These are phyloP conservation scores for Spergularia bocconei DNA, from an alignment of 148 eudicot species.

Conservation along the genomic window DNA sequence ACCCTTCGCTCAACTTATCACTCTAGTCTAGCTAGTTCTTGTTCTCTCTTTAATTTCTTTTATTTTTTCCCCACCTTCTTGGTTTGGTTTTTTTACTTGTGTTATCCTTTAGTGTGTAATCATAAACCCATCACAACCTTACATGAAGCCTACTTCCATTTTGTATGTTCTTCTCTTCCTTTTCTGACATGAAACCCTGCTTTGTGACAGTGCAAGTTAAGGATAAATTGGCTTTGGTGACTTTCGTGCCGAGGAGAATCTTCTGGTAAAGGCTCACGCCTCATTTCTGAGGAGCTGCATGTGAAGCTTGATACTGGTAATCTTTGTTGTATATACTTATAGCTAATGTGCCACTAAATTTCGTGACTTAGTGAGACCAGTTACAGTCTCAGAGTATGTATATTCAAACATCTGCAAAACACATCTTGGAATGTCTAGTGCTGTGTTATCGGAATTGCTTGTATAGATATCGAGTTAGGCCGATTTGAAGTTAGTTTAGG, in stretches of 20 bases:
- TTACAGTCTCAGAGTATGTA: constrained; percentile 22
- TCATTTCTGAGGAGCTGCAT: not conserved
- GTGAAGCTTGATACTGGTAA: constrained; percentile 11
- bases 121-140: no score
- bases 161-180: not conserved
- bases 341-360: constrained; percentile 11
- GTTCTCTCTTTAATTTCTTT: not conserved
- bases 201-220: constrained; percentile 1
- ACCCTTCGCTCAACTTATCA: not conserved
- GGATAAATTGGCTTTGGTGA: not conserved
- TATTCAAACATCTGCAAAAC: constrained; percentile 3
- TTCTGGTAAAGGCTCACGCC: constrained; percentile 2
- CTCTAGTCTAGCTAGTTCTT: not conserved
- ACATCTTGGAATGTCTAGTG: constrained; percentile 18
- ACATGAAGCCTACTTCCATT: no score
- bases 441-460: constrained; percentile 22
- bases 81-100: no score
- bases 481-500: constrained; percentile 17
- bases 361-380: not conserved
- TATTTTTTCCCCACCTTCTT: not conserved
- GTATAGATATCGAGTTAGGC: constrained; percentile 33
- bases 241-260: not conserved
- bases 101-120: no score
- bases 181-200: not conserved
- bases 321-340: constrained; percentile 17